phyloP scores from a whole-genome alignment of 1,139 yeast genomes.

The Debaryomyces coudertii region DNA sequence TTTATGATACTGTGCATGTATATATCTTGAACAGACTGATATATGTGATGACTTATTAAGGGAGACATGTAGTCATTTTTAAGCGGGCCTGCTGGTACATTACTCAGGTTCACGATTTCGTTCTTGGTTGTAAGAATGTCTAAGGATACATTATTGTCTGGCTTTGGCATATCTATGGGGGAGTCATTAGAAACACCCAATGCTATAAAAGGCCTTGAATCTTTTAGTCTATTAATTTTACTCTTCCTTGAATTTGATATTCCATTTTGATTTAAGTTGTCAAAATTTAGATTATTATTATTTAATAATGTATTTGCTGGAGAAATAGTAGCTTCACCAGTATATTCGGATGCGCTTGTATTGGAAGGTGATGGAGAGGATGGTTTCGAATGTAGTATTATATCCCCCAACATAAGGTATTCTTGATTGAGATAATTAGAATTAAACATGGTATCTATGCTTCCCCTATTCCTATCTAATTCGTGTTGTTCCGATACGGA shows the following conservation, averaged over 20 bases:
- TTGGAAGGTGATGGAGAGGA: constrained; percentile 51
- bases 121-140: not conserved
- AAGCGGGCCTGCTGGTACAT: constrained; percentile 7
- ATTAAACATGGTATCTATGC: constrained; percentile 28
- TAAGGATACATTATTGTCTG: not conserved
- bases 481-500: constrained; percentile 12
- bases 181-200: constrained; percentile 34
- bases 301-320: constrained; percentile 18
- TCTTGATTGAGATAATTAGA: constrained; percentile 56
- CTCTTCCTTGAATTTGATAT: constrained; percentile 12
- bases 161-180: constrained; percentile 10
- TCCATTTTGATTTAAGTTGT: constrained; percentile 8
- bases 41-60: constrained; percentile 58
- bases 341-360: constrained; percentile 31
- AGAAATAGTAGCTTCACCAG: constrained; percentile 17
- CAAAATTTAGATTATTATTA: not conserved
- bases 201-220: constrained; percentile 47
- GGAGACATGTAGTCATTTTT: constrained; percentile 52
- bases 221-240: constrained; percentile 26
- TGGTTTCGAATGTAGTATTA: constrained; percentile 52
- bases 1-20: constrained; percentile 57
- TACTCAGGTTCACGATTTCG: constrained; percentile 2
- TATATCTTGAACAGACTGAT: constrained; percentile 67
- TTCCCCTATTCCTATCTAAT: constrained; percentile 10
- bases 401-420: constrained; percentile 60